A percentile compares a stretch with the other conserved stretches of the same genome.
Evolutionary conservation across 495 filamentous ascomycete genomes (phyloP).

Genomic region (Neurospora pannonica): DNA sequence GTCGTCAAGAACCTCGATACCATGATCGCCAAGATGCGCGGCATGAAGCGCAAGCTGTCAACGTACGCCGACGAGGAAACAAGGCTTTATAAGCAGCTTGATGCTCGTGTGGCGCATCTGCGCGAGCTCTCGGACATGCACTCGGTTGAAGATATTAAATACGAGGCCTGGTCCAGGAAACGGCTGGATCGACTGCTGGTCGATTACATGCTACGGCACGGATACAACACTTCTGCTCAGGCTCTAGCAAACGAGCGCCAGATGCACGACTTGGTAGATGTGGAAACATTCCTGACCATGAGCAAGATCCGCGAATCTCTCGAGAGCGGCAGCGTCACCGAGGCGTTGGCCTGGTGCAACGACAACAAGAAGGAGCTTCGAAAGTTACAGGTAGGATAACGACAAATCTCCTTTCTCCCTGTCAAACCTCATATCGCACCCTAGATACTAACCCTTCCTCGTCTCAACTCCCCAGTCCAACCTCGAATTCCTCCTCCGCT

Average conservation of each 20-base stretch:
- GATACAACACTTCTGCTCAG: slow-evolving; percentile 69
- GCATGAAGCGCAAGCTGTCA: slow-evolving; percentile 78
- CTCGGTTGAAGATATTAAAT: slow-evolving; percentile 82
- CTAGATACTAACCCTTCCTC: slow-evolving; percentile 19
- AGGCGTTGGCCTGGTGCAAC: slow-evolving; percentile 79
- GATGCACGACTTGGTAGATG: slow-evolving; percentile 68
- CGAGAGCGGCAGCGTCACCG: slow-evolving; percentile 56
- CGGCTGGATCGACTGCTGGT: slow-evolving; percentile 78
- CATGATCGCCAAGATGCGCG: slow-evolving; percentile 77
- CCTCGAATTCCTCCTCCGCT: slow-evolving; percentile 86
- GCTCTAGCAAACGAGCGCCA: slow-evolving; percentile 61
- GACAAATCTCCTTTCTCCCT: neutral
- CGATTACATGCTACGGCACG: slow-evolving; percentile 79
- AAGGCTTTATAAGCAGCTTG: slow-evolving; percentile 58
- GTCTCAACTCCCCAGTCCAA: slow-evolving; percentile 49
- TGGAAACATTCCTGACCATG: slow-evolving; percentile 79
- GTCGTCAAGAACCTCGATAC: slow-evolving; percentile 67
- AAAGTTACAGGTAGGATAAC: slow-evolving; percentile 60
- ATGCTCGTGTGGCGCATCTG: slow-evolving; percentile 70
- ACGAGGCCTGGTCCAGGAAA: slow-evolving; percentile 78
- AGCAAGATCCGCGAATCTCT: slow-evolving; percentile 64
- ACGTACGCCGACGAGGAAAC: slow-evolving; percentile 68
- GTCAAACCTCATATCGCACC: neutral
- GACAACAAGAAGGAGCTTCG: slow-evolving; percentile 85
- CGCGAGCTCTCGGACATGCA: slow-evolving; percentile 69